phyloP scores from a whole-genome alignment of 495 filamentous ascomycete species.

The Hypoxylon cercidicola region DNA sequence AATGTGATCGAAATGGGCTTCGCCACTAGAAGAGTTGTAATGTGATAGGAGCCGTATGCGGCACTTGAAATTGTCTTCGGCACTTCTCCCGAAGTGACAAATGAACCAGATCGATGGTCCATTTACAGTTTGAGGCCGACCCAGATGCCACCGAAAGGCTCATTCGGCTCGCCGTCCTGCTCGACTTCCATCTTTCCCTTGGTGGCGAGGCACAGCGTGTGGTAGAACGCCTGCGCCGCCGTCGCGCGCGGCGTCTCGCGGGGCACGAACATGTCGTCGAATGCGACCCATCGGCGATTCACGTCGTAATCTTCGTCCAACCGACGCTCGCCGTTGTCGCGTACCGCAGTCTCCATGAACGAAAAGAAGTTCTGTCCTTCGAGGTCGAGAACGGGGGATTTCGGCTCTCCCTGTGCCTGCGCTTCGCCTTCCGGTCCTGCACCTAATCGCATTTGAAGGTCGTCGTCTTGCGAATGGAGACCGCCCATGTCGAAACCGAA shows the following conservation, averaged over 20 bases:
- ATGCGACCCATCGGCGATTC: slow-evolving; percentile 56
- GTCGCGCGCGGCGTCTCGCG: slow-evolving; percentile 63
- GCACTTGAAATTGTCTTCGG: too few species aligned
- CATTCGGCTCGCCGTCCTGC: slow-evolving; percentile 55
- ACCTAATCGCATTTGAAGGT: neutral
- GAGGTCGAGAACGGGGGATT: slow-evolving; percentile 44
- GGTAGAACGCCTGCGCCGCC: slow-evolving; percentile 77
- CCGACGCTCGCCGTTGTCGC: slow-evolving; percentile 49
- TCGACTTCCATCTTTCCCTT: slow-evolving; percentile 66
- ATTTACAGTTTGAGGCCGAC: slow-evolving; percentile 37
- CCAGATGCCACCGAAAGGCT: slow-evolving; percentile 53
- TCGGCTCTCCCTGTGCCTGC: slow-evolving; percentile 18
- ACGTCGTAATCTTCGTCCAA: slow-evolving; percentile 50
- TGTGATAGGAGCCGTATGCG: too few species aligned
- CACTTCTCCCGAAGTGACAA: too few species aligned
- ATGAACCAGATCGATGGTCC: neutral
- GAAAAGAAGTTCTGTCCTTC: slow-evolving; percentile 59
- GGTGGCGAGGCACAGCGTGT: slow-evolving; percentile 75
- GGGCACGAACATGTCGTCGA: slow-evolving; percentile 70
- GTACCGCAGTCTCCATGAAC: slow-evolving; percentile 62
- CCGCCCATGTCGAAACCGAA: slow-evolving; percentile 44
- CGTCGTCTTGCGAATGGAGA: slow-evolving; percentile 37
- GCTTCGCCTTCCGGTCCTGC: slow-evolving; percentile 7
- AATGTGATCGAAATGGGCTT: neutral
- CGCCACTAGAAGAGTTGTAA: too few species aligned